Evolutionary conservation across 192 early-diverging fungal species (phyloP).

Genomic region (Endogone sp.): DNA sequence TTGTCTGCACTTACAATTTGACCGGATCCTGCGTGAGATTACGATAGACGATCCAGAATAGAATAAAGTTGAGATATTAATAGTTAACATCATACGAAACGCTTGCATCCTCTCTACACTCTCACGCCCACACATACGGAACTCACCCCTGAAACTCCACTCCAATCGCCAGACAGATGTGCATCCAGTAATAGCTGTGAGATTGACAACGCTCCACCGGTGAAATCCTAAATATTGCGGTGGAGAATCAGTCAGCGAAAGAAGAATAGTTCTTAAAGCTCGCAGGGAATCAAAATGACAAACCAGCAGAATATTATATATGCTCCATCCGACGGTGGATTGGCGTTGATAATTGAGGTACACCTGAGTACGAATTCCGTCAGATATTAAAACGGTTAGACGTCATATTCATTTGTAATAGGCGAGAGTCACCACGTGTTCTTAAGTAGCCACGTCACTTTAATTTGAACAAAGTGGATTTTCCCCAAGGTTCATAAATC

Average conservation of each 20-base stretch:
- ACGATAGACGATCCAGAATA: too few species aligned
- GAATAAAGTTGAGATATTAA: too few species aligned
- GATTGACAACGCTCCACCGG: conserved; percentile 76
- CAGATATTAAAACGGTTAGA: not conserved
- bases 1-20: conserved; percentile 54
- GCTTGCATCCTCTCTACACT: not conserved
- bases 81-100: not conserved
- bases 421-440: too few species aligned
- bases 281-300: too few species aligned
- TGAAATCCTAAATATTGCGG: conserved; percentile 55
- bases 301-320: conserved; percentile 77
- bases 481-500: too few species aligned
- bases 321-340: conserved; percentile 89
- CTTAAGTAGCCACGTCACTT: too few species aligned
- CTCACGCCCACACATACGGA: not conserved
- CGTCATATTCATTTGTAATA: too few species aligned
- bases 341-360: conserved; percentile 67
- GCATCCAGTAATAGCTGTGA: conserved; percentile 77
- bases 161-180: conserved; percentile 52
- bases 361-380: conserved; percentile 37
- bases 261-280: too few species aligned
- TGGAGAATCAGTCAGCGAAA: too few species aligned
- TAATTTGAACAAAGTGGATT: too few species aligned
- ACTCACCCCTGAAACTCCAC: conserved; percentile 52
- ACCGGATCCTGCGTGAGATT: conserved; percentile 57